Conservation (phyloP, 2,329 filamentous ascomycete species). For the Colletotrichum shisoi region DNA sequence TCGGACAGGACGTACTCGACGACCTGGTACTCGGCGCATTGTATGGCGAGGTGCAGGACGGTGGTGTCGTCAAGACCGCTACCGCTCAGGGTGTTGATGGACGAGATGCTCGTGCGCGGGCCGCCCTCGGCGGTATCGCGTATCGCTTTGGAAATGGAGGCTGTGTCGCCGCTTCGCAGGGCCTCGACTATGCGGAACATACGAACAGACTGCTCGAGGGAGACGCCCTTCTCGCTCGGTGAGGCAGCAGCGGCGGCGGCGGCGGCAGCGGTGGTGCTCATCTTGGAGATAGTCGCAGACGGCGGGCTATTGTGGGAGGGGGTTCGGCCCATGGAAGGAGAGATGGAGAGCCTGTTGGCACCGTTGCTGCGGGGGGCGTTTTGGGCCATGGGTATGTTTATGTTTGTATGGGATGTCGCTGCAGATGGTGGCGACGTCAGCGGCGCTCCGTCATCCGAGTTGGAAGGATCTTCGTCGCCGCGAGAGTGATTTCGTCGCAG, state of each 20-base stretch:
- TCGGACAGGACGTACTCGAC: slow-evolving; percentile 93
- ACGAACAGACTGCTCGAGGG: slow-evolving; percentile 90
- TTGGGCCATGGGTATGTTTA: slow-evolving; percentile 51
- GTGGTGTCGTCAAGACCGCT: slow-evolving; percentile 79
- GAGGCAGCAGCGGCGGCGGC: slow-evolving; percentile 8
- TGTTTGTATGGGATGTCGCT: slow-evolving; percentile 45
- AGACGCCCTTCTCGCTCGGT: slow-evolving; percentile 56
- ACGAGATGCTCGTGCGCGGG: slow-evolving; percentile 65
- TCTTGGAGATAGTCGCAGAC: slow-evolving; percentile 33
- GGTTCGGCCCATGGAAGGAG: slow-evolving; percentile 52
- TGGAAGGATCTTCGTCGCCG: slow-evolving; percentile 61
- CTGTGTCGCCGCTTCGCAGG: slow-evolving; percentile 87
- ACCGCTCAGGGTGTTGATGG: slow-evolving; percentile 55
- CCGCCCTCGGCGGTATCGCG: slow-evolving; percentile 67
- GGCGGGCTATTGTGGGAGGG: slow-evolving; percentile 49
- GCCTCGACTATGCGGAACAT: slow-evolving; percentile 96
- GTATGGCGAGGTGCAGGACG: slow-evolving; percentile 90
- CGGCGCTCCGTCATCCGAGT: slow-evolving; percentile 58
- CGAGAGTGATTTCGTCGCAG: slow-evolving; percentile 61
- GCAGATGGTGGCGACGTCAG: slow-evolving; percentile 46
- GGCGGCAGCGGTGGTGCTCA: slow-evolving; percentile 28
- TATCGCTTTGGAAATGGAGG: slow-evolving; percentile 86
- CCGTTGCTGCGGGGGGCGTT: slow-evolving; percentile 54
- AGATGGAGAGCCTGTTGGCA: slow-evolving; percentile 57
- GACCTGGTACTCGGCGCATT: slow-evolving; percentile 91